These are phyloP conservation scores for Magnolia officinalis DNA, from an alignment of 164 flowering plant species.

Conservation along the genomic window DNA sequence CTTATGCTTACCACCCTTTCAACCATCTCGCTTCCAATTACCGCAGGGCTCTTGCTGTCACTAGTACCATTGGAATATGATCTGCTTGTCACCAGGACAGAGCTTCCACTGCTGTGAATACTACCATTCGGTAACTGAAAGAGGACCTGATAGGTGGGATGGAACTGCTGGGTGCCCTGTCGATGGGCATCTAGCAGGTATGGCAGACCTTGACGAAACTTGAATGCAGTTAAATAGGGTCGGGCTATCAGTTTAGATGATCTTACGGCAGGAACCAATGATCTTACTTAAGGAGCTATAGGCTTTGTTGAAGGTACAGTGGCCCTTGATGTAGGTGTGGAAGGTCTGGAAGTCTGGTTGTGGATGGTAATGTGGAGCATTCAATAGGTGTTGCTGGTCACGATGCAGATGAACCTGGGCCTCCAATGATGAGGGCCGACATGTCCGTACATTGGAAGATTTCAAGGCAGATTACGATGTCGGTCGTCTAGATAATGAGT, in stretches of 20 bases:
- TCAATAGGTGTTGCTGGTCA: conserved; percentile 69
- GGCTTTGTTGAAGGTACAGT: conserved; percentile 45
- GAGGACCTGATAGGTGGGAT: conserved; percentile 38
- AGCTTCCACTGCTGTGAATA: conserved; percentile 41
- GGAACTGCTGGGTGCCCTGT: conserved; percentile 30
- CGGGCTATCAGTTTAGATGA: conserved; percentile 45
- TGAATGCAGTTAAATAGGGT: conserved; percentile 19
- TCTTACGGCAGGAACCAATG: conserved; percentile 32
- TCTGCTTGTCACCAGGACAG: conserved; percentile 41
- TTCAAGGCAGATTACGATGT: conserved; percentile 57
- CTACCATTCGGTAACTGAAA: conserved; percentile 43
- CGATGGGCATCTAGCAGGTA: conserved; percentile 54
- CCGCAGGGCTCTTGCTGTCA: conserved; percentile 71
- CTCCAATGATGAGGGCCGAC: conserved; percentile 73
- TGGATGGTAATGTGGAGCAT: conserved; percentile 40
- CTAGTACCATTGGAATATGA: conserved; percentile 39
- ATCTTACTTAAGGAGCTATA: conserved; percentile 41
- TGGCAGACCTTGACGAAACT: conserved; percentile 41
- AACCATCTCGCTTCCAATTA: conserved; percentile 82
- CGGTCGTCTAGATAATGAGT: conserved; percentile 49
- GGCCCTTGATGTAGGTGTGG: conserved; percentile 77
- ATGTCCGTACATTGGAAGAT: conserved; percentile 48
- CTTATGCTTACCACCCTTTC: conserved; percentile 91
- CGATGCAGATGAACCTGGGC: conserved; percentile 32
- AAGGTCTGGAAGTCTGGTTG: conserved; percentile 55